Conservation (phyloP, 306 rosid genomes). For the Quercus engelmannii region DNA sequence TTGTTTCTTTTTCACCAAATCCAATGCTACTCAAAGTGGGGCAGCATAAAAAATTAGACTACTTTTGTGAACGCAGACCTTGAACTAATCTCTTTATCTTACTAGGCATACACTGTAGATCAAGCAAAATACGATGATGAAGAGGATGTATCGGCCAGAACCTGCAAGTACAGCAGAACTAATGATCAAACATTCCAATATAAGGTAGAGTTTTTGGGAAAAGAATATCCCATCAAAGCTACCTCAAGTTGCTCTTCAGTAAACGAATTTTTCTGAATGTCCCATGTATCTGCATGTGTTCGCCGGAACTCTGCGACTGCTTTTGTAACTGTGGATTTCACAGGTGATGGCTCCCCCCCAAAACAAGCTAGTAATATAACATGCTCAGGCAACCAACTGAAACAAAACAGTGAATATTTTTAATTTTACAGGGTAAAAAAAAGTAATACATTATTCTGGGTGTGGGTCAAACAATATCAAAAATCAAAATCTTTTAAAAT, state of each 20-base stretch:
- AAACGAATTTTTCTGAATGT: constrained; percentile 83
- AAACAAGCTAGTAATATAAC: constrained; percentile 88
- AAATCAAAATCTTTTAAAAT: neutral
- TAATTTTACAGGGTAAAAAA: constrained; percentile 5
- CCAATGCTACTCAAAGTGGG: neutral
- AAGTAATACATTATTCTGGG: neutral
- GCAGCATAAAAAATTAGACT: neutral
- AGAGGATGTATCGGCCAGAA: constrained; percentile 96
- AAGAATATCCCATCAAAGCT: constrained; percentile 11
- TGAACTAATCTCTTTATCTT: constrained; percentile 13
- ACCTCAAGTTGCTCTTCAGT: constrained; percentile 98
- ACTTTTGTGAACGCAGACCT: neutral
- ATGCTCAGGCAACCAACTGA: constrained; percentile 94
- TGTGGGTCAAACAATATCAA: neutral
- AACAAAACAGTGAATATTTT: constrained; percentile 14
- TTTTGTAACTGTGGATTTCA: constrained; percentile 91
- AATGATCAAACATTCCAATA: constrained; percentile 2
- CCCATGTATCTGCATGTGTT: constrained; percentile 99
- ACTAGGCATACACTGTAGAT: constrained; percentile 33
- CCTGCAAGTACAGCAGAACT: constrained; percentile 44
- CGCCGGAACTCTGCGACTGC: constrained; percentile 98
- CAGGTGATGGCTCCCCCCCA: constrained; percentile 88
- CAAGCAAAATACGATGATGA: constrained; percentile 96
- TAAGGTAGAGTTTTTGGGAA: neutral
- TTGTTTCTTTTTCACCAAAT: neutral